Evolutionary conservation across 2,329 filamentous ascomycete species (phyloP), one percentile per base, ranked within the genome.

Genomic region (Ustilaginoidea virens): DNA sequence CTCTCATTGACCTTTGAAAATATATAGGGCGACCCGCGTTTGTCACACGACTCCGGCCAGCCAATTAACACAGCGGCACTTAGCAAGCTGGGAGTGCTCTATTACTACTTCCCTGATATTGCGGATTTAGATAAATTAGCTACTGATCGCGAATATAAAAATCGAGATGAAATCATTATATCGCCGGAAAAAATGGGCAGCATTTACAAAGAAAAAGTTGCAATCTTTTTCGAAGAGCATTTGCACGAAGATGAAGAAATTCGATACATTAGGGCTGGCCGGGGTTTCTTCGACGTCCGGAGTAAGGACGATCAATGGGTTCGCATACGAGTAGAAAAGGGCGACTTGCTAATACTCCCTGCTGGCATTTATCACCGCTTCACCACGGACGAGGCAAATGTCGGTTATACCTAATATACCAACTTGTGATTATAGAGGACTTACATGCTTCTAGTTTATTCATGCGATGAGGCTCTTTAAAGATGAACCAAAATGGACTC

Each of bases 171-270:
- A 57, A 80, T 96, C 51, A 80, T 71, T 35, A 81, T 98, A 14
- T 92, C 82, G 6, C 87, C 86, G 0, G 63, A 74, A 38, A 78
- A 74, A 38, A 83, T 96, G 77, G 85, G 83, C 32, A 79, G 71
- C 22, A 58, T 74, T 25, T 98, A 96, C 60, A 87, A 98, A 56
- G 71, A 80, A 38, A 96, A 96, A 56, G 83, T n/a, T 98, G 37
- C 86, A 83, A 60, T 72, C 58, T 98, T 98, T 62, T 98, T 96
- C 61, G 53, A 80, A 44, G 90, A 98, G 64, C 90, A 98, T 53
- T 55, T 98, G 44, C 90, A 98, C 51, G 90, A 98, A 60, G 90
- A 98, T 43, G 90, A 98, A 60, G 90, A 98, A 66, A 98, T 98
- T 40, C 67, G 90, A 27, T 98, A 94, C 47, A 86, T 98, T 40